phyloP scores from a whole-genome alignment of 2,329 filamentous ascomycete genomes.

The Alternaria burnsii region DNA sequence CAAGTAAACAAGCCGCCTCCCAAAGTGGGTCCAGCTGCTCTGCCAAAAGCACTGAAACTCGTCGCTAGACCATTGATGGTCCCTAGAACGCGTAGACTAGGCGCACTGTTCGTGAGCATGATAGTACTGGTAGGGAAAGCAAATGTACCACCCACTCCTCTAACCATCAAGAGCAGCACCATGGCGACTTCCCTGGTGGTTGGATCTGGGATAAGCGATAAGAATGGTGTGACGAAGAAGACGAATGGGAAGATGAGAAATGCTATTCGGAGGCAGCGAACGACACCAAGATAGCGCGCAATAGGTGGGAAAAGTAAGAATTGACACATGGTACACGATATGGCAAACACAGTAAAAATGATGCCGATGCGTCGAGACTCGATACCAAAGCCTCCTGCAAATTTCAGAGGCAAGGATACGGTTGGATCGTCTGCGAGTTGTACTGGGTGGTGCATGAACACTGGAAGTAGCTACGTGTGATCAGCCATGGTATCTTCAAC shows the following conservation, averaged over 20 bases:
- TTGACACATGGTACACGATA: constrained; percentile 81
- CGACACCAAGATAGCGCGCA: constrained; percentile 75
- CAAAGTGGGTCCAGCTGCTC: constrained; percentile 79
- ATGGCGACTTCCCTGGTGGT: constrained; percentile 66
- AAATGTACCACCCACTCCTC: constrained; percentile 80
- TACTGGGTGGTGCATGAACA: constrained; percentile 82
- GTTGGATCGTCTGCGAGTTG: constrained; percentile 63
- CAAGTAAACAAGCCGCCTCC: constrained; percentile 77
- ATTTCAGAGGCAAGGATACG: constrained; percentile 77
- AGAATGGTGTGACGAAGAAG: constrained; percentile 85
- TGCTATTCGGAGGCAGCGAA: constrained; percentile 75
- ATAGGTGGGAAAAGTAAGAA: constrained; percentile 84
- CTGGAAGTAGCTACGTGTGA: constrained; percentile 69
- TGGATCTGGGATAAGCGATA: constrained; percentile 66
- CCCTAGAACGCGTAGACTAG: constrained; percentile 77
- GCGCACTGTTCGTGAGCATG: constrained; percentile 85
- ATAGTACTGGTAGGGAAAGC: constrained; percentile 91
- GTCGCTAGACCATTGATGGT: constrained; percentile 93
- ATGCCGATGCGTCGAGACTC: constrained; percentile 79
- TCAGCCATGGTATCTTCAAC: constrained; percentile 11
- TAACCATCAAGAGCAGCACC: constrained; percentile 73
- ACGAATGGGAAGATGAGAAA: constrained; percentile 74
- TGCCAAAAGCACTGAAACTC: constrained; percentile 79
- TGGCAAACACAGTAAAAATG: constrained; percentile 84
- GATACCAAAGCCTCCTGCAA: constrained; percentile 81